These are phyloP conservation scores for Gyromitra esculenta DNA, from an alignment of 2,329 filamentous ascomycete genomes.

Conservation along the genomic window DNA sequence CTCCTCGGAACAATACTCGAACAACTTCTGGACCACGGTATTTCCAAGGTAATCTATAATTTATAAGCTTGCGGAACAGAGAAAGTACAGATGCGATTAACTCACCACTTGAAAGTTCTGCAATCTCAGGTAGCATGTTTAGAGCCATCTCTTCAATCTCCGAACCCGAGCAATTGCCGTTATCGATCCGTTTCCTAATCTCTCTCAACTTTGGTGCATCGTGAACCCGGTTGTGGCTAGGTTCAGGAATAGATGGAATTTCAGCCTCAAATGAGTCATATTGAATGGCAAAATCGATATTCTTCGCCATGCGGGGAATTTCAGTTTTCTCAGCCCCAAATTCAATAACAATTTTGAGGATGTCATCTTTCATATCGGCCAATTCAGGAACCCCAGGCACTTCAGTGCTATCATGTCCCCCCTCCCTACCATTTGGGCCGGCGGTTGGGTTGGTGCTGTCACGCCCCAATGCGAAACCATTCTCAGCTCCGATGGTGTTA, in stretches of 20 bases:
- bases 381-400: conserved; percentile 77
- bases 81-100: background rate
- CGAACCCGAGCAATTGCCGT: conserved; percentile 81
- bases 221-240: conserved; percentile 85
- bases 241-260: conserved; percentile 87
- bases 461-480: conserved; percentile 59
- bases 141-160: conserved; percentile 93
- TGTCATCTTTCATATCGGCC: conserved; percentile 80
- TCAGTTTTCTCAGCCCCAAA: conserved; percentile 88
- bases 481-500: conserved; percentile 62
- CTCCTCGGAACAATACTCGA: conserved; percentile 91
- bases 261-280: conserved; percentile 79
- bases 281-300: conserved; percentile 78
- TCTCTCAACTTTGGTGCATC: conserved; percentile 95
- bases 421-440: conserved; percentile 58
- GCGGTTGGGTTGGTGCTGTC: conserved; percentile 61
- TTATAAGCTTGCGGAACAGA: conserved; percentile 5
- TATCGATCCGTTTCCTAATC: conserved; percentile 97
- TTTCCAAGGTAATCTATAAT: conserved; percentile 86
- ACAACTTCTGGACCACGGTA: conserved; percentile 98
- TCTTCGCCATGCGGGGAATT: conserved; percentile 73
- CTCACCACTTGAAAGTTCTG: conserved; percentile 73
- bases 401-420: conserved; percentile 59
- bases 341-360: conserved; percentile 84
- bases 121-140: conserved; percentile 95